phyloP scores from a whole-genome alignment of 2,329 filamentous ascomycete genomes.

The Lizonia empirigonia region DNA sequence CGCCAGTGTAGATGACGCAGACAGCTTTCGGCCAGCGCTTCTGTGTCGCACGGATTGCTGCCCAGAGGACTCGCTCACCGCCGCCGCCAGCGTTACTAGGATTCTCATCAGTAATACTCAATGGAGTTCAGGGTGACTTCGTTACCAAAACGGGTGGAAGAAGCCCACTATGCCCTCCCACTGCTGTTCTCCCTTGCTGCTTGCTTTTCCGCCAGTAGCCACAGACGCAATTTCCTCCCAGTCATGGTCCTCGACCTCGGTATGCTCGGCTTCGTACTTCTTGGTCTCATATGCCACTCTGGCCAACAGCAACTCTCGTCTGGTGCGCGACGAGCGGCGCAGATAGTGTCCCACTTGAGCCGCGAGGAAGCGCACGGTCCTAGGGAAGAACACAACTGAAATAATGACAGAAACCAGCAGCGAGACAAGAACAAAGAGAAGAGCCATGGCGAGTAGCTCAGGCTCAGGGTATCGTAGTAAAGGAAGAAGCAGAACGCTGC shows the following conservation, averaged over 20 bases:
- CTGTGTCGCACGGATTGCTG: constrained; percentile 89
- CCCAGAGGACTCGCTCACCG: constrained; percentile 95
- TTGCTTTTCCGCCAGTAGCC: neutral
- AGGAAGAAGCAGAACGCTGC: constrained; percentile 14
- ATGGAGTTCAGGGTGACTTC: constrained; percentile 25
- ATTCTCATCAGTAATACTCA: constrained; percentile 22
- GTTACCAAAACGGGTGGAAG: constrained; percentile 95
- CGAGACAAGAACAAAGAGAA: constrained; percentile 34
- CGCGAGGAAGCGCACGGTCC: constrained; percentile 35
- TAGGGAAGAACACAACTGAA: constrained; percentile 33
- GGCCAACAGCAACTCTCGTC: constrained; percentile 42
- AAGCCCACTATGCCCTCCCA: constrained; percentile 92
- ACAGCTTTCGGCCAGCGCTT: constrained; percentile 85
- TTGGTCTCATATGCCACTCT: constrained; percentile 41
- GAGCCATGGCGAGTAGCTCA: constrained; percentile 32
- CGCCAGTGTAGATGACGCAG: constrained; percentile 93
- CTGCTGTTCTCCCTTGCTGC: constrained; percentile 56
- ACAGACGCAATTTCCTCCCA: constrained; percentile 55
- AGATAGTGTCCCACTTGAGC: constrained; percentile 38
- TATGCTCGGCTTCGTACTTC: constrained; percentile 26
- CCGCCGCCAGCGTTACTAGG: constrained; percentile 90
- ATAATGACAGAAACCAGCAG: constrained; percentile 31
- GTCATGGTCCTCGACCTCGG: constrained; percentile 61
- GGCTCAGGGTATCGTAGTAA: constrained; percentile 16
- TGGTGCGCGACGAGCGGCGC: constrained; percentile 39